These are phyloP conservation scores for Leucocoprinus birnbaumii DNA, from an alignment of 768 basidiomycete genomes.

Conservation along the genomic window DNA sequence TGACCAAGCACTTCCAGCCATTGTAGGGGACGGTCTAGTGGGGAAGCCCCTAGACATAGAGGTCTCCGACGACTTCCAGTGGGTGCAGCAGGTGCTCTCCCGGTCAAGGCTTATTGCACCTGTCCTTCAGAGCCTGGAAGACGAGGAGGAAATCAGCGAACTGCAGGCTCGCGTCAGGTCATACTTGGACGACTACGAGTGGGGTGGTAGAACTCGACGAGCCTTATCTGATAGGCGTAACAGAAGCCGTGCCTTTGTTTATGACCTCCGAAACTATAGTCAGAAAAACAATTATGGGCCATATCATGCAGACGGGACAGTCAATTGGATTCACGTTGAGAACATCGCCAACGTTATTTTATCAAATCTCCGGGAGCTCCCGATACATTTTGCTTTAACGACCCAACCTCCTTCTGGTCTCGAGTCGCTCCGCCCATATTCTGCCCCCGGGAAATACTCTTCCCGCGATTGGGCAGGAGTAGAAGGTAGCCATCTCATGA, in stretches of 20 bases:
- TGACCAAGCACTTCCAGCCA: slow-evolving; percentile 29
- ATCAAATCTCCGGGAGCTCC: slow-evolving; percentile 49
- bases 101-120: slow-evolving; percentile 1
- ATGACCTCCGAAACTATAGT: slow-evolving; percentile 61
- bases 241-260: slow-evolving; percentile 54
- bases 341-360: slow-evolving; percentile 52
- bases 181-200: slow-evolving; percentile 30
- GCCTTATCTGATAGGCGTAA: slow-evolving; percentile 34
- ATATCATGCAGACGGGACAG: slow-evolving; percentile 35
- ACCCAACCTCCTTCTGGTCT: slow-evolving; percentile 48
- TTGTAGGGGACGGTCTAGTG: not conserved
- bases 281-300: slow-evolving; percentile 57
- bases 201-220: not conserved
- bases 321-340: slow-evolving; percentile 67
- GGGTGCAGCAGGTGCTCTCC: slow-evolving; percentile 42
- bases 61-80: slow-evolving; percentile 39
- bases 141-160: not conserved
- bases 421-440: slow-evolving; percentile 50
- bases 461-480: slow-evolving; percentile 70
- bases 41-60: not conserved
- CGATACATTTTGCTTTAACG: slow-evolving; percentile 26
- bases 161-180: slow-evolving; percentile 39
- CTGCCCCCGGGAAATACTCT: slow-evolving; percentile 39
- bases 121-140: not conserved
- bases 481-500: slow-evolving; percentile 35